Evolutionary conservation across 257 asterid genomes (phyloP).

Genomic region (Petrea volubilis): DNA sequence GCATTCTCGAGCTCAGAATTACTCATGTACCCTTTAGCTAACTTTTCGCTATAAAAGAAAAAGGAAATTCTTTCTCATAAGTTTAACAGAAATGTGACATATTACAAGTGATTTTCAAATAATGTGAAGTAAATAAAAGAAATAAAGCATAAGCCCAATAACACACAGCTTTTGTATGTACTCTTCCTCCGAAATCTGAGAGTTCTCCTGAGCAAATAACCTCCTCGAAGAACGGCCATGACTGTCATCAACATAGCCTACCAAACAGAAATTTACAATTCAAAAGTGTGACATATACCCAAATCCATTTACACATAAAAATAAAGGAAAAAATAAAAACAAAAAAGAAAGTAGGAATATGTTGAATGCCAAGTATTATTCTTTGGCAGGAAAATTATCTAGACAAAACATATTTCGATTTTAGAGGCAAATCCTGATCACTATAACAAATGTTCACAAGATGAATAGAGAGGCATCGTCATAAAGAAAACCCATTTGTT

Average conservation of each 20-base stretch:
- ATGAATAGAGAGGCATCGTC: neutral
- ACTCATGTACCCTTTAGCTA: conserved; percentile 87
- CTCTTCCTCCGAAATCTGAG: conserved; percentile 50
- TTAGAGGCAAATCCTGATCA: neutral
- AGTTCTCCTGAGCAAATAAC: conserved; percentile 33
- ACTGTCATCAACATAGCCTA: conserved; percentile 36
- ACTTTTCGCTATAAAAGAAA: conserved; percentile 53
- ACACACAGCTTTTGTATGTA: conserved; percentile 65
- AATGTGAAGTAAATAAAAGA: neutral
- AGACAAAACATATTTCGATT: neutral
- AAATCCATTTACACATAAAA: neutral
- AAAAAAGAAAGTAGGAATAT: no score
- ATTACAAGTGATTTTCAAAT: neutral
- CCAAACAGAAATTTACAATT: neutral
- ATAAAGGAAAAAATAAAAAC: no score
- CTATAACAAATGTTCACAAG: neutral
- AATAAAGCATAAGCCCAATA: neutral
- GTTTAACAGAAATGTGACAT: neutral
- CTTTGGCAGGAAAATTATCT: neutral
- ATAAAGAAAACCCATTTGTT: neutral
- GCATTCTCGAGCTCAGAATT: conserved; percentile 86
- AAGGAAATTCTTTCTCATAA: neutral
- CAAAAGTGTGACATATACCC: neutral
- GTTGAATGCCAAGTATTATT: neutral
- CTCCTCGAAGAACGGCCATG: conserved; percentile 54